Percentiles rank a stretch among this genome's conserved stretches.
Evolutionary conservation across 2,329 filamentous ascomycete genomes (phyloP).

Genomic region (Elsinoe australis): DNA sequence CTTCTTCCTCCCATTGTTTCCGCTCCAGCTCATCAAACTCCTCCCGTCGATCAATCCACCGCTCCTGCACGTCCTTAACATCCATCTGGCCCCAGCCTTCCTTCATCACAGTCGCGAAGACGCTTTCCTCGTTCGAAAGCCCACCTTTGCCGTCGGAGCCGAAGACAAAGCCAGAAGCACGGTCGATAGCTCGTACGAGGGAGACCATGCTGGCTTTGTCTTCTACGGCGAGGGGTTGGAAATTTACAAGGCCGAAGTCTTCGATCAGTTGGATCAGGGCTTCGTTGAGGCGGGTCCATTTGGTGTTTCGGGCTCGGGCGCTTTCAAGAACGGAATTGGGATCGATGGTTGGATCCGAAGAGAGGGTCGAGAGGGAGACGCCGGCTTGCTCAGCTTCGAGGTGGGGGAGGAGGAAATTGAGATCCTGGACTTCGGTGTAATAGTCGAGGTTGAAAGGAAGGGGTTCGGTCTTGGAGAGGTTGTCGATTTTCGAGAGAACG

Average conservation of each 20-base stretch:
- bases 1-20: constrained; percentile 67
- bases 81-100: constrained; percentile 62
- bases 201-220: constrained; percentile 97
- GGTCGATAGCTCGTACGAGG: constrained; percentile 78
- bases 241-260: constrained; percentile 80
- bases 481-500: constrained; percentile 96
- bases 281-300: constrained; percentile 77
- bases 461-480: constrained; percentile 60
- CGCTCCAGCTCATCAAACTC: constrained; percentile 76
- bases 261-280: constrained; percentile 82
- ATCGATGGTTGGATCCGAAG: constrained; percentile 25
- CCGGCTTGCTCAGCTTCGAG: constrained; percentile 68
- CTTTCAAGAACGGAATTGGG: constrained; percentile 17
- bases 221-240: constrained; percentile 90
- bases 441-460: constrained; percentile 93
- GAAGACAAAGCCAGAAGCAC: constrained; percentile 89
- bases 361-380: constrained; percentile 22
- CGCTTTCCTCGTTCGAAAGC: constrained; percentile 85
- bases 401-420: constrained; percentile 72
- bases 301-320: constrained; percentile 40
- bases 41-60: constrained; percentile 87
- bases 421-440: constrained; percentile 94
- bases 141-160: constrained; percentile 51
- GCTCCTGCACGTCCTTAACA: constrained; percentile 82
- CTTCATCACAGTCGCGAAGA: constrained; percentile 96